These are phyloP conservation scores for Phlyctochytrium planicorne DNA, from an alignment of 192 early-diverging fungal species.

Conservation along the genomic window DNA sequence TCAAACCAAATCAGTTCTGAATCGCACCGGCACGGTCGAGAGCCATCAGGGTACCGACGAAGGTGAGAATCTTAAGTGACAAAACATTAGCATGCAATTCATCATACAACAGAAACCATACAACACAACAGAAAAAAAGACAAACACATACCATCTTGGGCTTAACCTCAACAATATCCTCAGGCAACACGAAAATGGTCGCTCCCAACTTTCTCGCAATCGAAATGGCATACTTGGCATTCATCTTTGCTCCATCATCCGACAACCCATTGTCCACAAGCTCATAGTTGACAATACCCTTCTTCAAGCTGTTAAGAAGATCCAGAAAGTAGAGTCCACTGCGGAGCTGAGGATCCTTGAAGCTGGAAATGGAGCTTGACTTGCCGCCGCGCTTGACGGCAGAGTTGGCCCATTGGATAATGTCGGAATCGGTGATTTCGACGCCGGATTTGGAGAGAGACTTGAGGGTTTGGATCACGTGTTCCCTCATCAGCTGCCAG, in stretches of 20 bases:
- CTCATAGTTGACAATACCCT: conserved; percentile 86
- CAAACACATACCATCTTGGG: conserved; percentile 78
- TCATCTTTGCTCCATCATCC: conserved; percentile 86
- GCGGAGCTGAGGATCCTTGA: conserved; percentile 79
- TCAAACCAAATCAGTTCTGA: neutral
- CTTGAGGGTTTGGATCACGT: conserved; percentile 91
- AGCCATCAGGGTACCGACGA: conserved; percentile 93
- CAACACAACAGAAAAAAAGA: neutral
- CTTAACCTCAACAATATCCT: conserved; percentile 98
- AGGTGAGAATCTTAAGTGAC: conserved; percentile 79
- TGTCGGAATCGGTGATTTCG: conserved; percentile 89
- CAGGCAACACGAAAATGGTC: conserved; percentile 96
- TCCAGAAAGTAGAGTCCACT: conserved; percentile 86
- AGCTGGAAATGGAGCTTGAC: conserved; percentile 68
- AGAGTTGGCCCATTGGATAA: conserved; percentile 95
- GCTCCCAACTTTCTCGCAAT: conserved; percentile 98
- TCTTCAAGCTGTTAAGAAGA: conserved; percentile 89
- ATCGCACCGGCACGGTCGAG: conserved; percentile 47
- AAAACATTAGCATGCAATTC: conserved; percentile 1
- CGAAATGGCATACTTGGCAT: conserved; percentile 96
- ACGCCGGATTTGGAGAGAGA: conserved; percentile 76
- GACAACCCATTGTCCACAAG: conserved; percentile 70
- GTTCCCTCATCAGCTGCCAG: conserved; percentile 99
- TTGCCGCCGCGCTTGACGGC: conserved; percentile 68
- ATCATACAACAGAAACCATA: neutral